Evolutionary conservation across 2,329 filamentous ascomycete genomes (phyloP).

Genomic region (Botrytis aclada): DNA sequence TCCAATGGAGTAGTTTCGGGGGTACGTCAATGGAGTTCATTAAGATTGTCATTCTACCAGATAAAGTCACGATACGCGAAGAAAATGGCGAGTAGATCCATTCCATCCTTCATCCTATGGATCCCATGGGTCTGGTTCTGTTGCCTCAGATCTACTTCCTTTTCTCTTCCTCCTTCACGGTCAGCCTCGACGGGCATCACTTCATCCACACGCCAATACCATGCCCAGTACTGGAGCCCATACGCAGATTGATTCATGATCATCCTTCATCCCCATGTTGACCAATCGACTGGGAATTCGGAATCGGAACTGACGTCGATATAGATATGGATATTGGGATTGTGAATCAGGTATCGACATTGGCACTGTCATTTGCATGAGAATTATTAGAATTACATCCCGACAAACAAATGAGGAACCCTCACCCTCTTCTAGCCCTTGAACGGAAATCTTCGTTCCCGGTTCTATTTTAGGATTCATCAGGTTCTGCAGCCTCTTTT

Average conservation of each 20-base stretch:
- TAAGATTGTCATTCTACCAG: constrained; percentile 1
- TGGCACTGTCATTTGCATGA: neutral
- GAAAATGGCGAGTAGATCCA: neutral
- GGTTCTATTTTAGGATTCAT: neutral
- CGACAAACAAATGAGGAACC: neutral
- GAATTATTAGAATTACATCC: neutral
- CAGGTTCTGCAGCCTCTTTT: neutral
- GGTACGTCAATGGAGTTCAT: neutral
- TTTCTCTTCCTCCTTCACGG: neutral
- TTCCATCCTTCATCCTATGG: neutral
- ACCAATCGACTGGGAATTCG: neutral
- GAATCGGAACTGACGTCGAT: neutral
- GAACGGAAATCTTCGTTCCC: neutral
- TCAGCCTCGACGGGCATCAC: neutral
- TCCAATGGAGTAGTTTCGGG: neutral
- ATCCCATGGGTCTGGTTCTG: neutral
- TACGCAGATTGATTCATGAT: neutral
- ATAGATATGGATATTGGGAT: neutral
- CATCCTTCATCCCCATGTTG: neutral
- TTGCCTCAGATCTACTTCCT: neutral
- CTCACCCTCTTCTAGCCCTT: neutral
- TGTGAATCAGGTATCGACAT: neutral
- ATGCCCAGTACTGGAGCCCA: neutral
- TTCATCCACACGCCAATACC: neutral
- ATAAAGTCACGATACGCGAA: constrained; percentile 2